Base-by-base conservation (phyloP, 2,329 filamentous ascomycete species). In the Alternaria metachromatica region DNA sequence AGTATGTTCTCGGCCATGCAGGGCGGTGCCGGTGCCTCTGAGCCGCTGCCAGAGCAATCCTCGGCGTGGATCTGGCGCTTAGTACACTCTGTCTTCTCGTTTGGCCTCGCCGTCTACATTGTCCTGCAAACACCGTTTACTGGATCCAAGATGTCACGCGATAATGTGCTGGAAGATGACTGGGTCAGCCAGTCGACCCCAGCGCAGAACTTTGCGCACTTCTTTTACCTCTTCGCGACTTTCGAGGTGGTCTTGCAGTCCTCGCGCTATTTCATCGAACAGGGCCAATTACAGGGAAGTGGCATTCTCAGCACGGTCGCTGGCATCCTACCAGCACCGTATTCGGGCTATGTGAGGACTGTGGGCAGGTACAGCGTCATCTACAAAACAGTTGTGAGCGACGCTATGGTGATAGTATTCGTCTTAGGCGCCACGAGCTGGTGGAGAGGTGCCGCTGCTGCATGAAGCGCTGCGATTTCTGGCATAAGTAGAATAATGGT, bases 201-300 rank as follows among this genome's bases (percentile, higher is more conserved):
- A 28, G 76, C 80, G 15, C 79, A 80, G 51, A 73, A 78, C 37
- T 82, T 83, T 44, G 82, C 82, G 49, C 84, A 85, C 65, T 90
- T 94, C 80, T 94, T 95, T 80, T 93, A 89, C 83, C 86, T 92
- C n/a, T 96, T 95, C 76, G 90, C 91, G 6, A 93, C 92, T 0
- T 89, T 88, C 30, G 92, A 96, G 81, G 85, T 92, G 11, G 77
- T 92, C 57, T 82, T 95, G 66, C 87, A 95, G 67, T 90, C 88
- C 2, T 89, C 87, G 28, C 84, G 92, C 23, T 92, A 90, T 76
- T 88, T 93, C 70, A 75, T 93, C 55, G 91, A 93, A 71, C 88
- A 87, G 70, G 86, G 86, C 26, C 80, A 81, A 64, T 76, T 86
- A 49, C 87, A 87, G 64, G 87, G 87, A 4, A 80, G 83, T 25